phyloP scores from a whole-genome alignment of 371 early-diverging fungal genomes.

The Mortierella sp. region DNA sequence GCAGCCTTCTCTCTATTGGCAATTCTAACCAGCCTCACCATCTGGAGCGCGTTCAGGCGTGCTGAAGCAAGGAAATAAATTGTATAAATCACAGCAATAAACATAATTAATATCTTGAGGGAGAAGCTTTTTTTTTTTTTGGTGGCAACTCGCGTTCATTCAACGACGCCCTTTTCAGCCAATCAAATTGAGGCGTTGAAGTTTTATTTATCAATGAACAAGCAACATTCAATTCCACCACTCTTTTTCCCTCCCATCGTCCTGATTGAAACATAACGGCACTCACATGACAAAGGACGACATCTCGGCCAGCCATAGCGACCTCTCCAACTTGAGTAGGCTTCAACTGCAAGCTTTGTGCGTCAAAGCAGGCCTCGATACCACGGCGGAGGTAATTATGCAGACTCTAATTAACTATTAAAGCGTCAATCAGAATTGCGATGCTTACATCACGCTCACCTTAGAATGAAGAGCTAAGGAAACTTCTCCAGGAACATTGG shows the following conservation, averaged over 20 bases:
- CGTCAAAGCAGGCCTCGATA: constrained; percentile 44
- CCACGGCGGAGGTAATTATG: constrained; percentile 34
- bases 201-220: neutral
- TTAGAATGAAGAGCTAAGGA: constrained; percentile 30
- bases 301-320: neutral
- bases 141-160: constrained; percentile 26
- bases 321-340: constrained; percentile 22
- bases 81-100: neutral
- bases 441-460: neutral
- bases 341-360: constrained; percentile 50
- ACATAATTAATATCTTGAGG: no score
- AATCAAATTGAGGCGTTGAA: neutral
- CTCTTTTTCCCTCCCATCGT: neutral
- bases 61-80: neutral
- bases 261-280: neutral
- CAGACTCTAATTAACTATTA: neutral
- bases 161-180: neutral
- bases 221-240: neutral
- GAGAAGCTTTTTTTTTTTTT: neutral
- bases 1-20: constrained; percentile 1
- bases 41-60: constrained; percentile 20
- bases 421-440: neutral
- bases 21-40: neutral
- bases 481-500: constrained; percentile 13
- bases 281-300: constrained; percentile 28